Base-by-base conservation (phyloP, 768 basidiomycete genomes). In the Krasilnikovozyma curviuscula region DNA sequence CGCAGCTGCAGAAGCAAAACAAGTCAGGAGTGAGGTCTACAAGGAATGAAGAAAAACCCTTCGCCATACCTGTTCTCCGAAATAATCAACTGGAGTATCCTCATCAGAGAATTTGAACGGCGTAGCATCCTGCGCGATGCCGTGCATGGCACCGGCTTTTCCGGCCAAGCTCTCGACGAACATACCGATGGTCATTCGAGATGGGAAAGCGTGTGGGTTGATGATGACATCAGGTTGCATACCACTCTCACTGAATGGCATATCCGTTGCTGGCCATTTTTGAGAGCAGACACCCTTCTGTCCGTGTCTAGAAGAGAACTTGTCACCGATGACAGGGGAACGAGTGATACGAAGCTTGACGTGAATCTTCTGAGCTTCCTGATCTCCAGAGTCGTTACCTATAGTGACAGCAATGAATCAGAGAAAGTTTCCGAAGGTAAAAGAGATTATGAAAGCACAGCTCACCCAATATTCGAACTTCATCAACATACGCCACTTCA, bases 111-210 rank as follows among this genome's bases (percentile, higher is more conserved):
- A 95, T 60, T 82, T 82, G 74, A 97, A 98, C 16, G 93, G 93
- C 18, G 93, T 95, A 13, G 85, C 93, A 67, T 98, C 93, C 63
- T 98, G 93, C 13, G 93, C 88, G 21, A 98, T 71, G 35, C 93
- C 93, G 57, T 97, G 93, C 83, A 97, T 83, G 7, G 91, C 82
- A 49, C 93, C 93, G 2, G 93, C 82, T 65, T 98, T 98, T n/a
- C 93, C 93, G 0, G 93, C 93, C 78, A 97, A 79, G 66, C 85
- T 91, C 71, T 98, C 93, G 49, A 98, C 86, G 63, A 98, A 78
- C 93, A 98, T 98, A 50, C 93, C 93, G 58, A 98, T 98, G 1
- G 93, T 98, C 93, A 98, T 98, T 57, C 93, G 83, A 71, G 79
- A 83, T 2, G 93, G 93, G 71, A 98, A 98, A 14, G 93, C 93